A percentile compares a stretch with the other conserved stretches of the same genome.
These are phyloP conservation scores for Dictyostelium citrinum DNA, from an alignment of 78 protist genomes.

Conservation along the genomic window DNA sequence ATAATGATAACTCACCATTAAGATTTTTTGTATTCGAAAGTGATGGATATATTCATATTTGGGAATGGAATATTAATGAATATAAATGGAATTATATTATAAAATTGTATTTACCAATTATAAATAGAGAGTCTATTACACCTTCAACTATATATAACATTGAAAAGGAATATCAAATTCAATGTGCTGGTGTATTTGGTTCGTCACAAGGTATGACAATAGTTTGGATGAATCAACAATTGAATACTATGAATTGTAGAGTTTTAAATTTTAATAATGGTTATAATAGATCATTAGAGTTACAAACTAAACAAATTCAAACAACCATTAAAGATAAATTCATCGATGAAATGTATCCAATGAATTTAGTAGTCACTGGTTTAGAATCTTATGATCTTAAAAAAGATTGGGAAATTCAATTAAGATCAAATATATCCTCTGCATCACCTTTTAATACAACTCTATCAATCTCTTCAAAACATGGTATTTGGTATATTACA, in stretches of 20 bases:
- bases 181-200: background rate
- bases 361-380: background rate
- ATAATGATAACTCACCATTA: background rate
- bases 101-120: conserved; percentile 20
- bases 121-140: background rate
- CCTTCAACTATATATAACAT: background rate
- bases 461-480: background rate
- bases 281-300: background rate
- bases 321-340: background rate
- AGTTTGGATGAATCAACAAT: background rate
- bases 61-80: conserved; percentile 35
- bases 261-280: background rate
- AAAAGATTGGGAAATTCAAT: conserved; percentile 27
- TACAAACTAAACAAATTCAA: background rate
- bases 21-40: conserved; percentile 61
- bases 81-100: conserved; percentile 45
- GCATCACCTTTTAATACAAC: background rate
- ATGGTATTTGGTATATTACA: conserved; percentile 57
- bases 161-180: background rate
- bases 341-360: conserved; percentile 8
- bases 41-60: conserved; percentile 41
- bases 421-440: background rate
- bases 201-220: conserved; percentile 23
- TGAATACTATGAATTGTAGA: background rate
- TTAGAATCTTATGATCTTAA: conserved; percentile 18